A percentile compares a stretch with the other conserved stretches of the same genome.
These are phyloP conservation scores for Nematocida ausubeli DNA, from an alignment of 371 early-diverging fungal species.

Conservation along the genomic window DNA sequence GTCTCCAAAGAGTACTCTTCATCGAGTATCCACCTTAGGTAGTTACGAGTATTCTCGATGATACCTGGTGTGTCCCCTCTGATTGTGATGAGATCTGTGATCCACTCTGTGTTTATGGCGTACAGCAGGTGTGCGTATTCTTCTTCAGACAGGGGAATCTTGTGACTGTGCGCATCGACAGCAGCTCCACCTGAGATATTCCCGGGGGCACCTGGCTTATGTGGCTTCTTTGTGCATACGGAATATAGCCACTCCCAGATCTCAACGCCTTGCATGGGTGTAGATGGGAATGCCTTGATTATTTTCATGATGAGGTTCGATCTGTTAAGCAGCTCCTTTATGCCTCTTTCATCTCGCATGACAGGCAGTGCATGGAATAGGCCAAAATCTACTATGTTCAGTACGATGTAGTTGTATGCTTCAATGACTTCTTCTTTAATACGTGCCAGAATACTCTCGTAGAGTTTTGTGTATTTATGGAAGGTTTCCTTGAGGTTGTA, in stretches of 20 bases:
- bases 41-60: conserved; percentile 51
- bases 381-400: conserved; percentile 53
- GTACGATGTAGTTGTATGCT: conserved; percentile 53
- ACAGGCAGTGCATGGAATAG: conserved; percentile 52
- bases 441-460: conserved; percentile 18
- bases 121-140: conserved; percentile 48
- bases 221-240: conserved; percentile 28
- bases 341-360: conserved; percentile 46
- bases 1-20: conserved; percentile 52
- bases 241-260: conserved; percentile 56
- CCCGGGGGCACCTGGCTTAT: not conserved
- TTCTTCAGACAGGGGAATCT: conserved; percentile 23
- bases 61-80: conserved; percentile 44
- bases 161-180: not conserved
- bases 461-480: conserved; percentile 31
- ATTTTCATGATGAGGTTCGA: conserved; percentile 51
- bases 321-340: conserved; percentile 44
- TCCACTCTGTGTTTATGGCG: conserved; percentile 47
- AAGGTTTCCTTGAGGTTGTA: conserved; percentile 41
- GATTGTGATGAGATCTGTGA: conserved; percentile 41
- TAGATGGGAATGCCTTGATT: conserved; percentile 34
- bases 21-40: conserved; percentile 43
- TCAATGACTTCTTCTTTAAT: conserved; percentile 38
- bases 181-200: not conserved
- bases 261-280: conserved; percentile 27